phyloP scores from a whole-genome alignment of 345 rosid species.

The Aquilaria malaccensis region DNA sequence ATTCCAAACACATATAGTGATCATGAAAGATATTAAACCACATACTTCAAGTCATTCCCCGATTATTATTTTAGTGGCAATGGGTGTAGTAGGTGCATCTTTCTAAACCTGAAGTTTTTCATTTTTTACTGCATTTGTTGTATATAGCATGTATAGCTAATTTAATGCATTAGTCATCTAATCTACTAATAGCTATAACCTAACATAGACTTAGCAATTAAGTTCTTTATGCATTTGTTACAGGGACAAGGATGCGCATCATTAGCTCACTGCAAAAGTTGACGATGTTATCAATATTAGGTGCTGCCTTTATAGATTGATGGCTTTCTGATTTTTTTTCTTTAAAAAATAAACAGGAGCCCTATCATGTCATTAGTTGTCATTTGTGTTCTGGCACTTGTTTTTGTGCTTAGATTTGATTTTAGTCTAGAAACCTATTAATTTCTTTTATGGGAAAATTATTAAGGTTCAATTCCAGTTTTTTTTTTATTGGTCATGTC shows the following conservation, averaged over 20 bases:
- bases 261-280: slow-evolving; percentile 96
- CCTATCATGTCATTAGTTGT: background rate
- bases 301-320: slow-evolving; percentile 20
- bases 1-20: slow-evolving; percentile 92
- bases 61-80: slow-evolving; percentile 95
- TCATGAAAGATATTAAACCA: slow-evolving; percentile 96
- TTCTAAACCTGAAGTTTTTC: background rate
- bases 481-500: background rate
- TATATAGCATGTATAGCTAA: background rate
- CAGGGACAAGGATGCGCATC: slow-evolving; percentile 97
- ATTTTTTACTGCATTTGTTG: background rate
- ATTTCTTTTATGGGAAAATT: too few species aligned
- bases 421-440: too few species aligned
- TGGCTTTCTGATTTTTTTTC: background rate
- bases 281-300: slow-evolving; percentile 99
- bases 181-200: slow-evolving; percentile 6
- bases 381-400: background rate
- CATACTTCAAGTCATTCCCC: slow-evolving; percentile 91
- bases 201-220: slow-evolving; percentile 1
- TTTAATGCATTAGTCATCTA: background rate
- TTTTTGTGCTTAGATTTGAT: too few species aligned
- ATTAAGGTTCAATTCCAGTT: background rate
- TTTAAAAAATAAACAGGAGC: too few species aligned
- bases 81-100: slow-evolving; percentile 80
- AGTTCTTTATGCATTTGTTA: slow-evolving; percentile 19